Conservation (phyloP, 345 rosid species). For the Jatropha curcas region DNA sequence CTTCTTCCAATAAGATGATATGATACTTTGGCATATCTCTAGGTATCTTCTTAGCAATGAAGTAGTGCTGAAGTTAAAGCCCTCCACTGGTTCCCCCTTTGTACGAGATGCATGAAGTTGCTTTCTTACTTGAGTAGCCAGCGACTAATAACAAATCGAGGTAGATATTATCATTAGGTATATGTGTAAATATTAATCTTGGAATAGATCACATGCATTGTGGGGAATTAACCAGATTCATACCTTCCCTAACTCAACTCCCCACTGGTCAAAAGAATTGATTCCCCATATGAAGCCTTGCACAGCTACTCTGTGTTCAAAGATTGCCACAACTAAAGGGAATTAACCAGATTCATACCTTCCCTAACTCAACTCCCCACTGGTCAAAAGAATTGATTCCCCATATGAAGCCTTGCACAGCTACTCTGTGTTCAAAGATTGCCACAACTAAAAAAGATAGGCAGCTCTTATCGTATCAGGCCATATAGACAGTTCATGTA, state of each 20-base stretch:
- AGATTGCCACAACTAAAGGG: conserved; percentile 74
- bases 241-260: conserved; percentile 98
- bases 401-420: conserved; percentile 94
- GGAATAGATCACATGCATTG: too few relatives aligned
- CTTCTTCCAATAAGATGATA: too few relatives aligned
- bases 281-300: conserved; percentile 97
- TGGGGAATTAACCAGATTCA: neutral
- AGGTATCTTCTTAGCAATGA: conserved; percentile 68
- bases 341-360: conserved; percentile 43
- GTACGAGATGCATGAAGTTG: conserved; percentile 79
- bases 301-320: conserved; percentile 93
- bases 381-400: conserved; percentile 98
- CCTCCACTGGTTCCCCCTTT: conserved; percentile 60
- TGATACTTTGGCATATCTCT: conserved; percentile 44
- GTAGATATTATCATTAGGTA: neutral
- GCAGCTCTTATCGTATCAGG: too few relatives aligned
- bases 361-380: conserved; percentile 99
- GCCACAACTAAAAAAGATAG: conserved; percentile 59
- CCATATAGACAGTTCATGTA: neutral
- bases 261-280: conserved; percentile 99
- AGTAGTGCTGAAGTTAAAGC: conserved; percentile 87
- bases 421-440: conserved; percentile 91
- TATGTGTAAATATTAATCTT: too few relatives aligned
- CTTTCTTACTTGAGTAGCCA: conserved; percentile 90
- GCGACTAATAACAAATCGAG: conserved; percentile 41